A percentile compares a stretch with the other conserved stretches of the same genome.
Conservation (phyloP, 306 rosid species). For the Vigna mungo region DNA sequence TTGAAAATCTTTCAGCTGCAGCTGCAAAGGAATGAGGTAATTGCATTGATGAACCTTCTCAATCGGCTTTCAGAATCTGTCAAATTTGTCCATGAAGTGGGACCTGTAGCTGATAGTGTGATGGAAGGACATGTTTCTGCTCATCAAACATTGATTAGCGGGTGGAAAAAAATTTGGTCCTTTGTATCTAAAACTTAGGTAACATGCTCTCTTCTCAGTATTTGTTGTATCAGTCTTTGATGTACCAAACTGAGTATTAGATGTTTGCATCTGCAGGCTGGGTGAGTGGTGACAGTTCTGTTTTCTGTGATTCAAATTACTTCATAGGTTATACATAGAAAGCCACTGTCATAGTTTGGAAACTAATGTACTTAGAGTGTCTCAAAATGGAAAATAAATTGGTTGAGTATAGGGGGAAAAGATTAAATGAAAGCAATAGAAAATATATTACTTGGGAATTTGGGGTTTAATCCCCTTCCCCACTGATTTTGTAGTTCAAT, state of each 20-base stretch:
- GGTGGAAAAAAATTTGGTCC: slow-evolving; percentile 60
- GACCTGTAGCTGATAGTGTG: slow-evolving; percentile 62
- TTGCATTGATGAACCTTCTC: slow-evolving; percentile 87
- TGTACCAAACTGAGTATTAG: slow-evolving; percentile 27
- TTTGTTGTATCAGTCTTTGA: slow-evolving; percentile 14
- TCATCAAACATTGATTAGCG: slow-evolving; percentile 44
- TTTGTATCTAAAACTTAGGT: slow-evolving; percentile 52
- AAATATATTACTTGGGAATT: slow-evolving; percentile 17
- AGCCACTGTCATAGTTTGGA: slow-evolving; percentile 39
- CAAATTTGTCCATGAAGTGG: slow-evolving; percentile 72
- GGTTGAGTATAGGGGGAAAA: slow-evolving; percentile 28
- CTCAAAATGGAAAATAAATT: slow-evolving; percentile 31
- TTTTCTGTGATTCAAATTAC: slow-evolving; percentile 27
- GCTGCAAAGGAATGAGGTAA: slow-evolving; percentile 94
- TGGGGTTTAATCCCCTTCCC: slow-evolving; percentile 32
- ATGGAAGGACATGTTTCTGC: slow-evolving; percentile 54
- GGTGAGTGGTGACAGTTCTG: slow-evolving; percentile 27
- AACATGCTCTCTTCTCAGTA: slow-evolving; percentile 19
- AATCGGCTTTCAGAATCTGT: slow-evolving; percentile 90
- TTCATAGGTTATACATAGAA: slow-evolving; percentile 38
- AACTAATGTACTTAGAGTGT: slow-evolving; percentile 35
- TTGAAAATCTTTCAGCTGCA: slow-evolving; percentile 65
- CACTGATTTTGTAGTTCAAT: slow-evolving; percentile 10
- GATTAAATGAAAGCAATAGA: background rate
- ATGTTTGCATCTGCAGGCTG: slow-evolving; percentile 45